A percentile compares a stretch with the other conserved stretches of the same genome.
phyloP scores from a whole-genome alignment of 192 early-diverging fungal genomes.

The Linnemannia hyalina region DNA sequence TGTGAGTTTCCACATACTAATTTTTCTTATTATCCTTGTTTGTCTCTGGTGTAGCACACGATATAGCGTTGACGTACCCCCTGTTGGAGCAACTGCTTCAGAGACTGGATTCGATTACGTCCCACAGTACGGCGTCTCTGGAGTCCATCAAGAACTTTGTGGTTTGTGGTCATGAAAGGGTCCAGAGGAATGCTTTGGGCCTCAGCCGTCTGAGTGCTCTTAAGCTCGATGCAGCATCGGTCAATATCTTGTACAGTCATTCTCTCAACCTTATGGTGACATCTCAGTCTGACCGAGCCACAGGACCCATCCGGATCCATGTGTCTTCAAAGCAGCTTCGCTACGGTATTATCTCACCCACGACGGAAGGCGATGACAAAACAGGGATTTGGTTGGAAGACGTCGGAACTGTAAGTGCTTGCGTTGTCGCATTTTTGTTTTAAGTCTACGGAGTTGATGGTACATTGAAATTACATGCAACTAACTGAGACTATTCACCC shows the following conservation, averaged over 20 bases:
- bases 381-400: conserved; percentile 74
- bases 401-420: conserved; percentile 68
- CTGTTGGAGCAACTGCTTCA: conserved; percentile 33
- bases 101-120: conserved; percentile 21
- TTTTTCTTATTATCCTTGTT: neutral
- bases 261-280: conserved; percentile 82
- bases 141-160: conserved; percentile 39
- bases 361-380: conserved; percentile 62
- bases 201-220: conserved; percentile 24
- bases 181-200: conserved; percentile 24
- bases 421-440: neutral
- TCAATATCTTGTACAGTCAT: conserved; percentile 82
- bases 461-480: neutral
- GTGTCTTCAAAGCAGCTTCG: conserved; percentile 76
- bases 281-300: conserved; percentile 80
- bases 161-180: conserved; percentile 31
- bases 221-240: conserved; percentile 68
- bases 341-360: conserved; percentile 68
- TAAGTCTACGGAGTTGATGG: neutral
- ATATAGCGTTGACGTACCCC: conserved; percentile 42
- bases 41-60: conserved; percentile 18
- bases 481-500: neutral
- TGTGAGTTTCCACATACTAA: neutral
- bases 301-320: conserved; percentile 73
- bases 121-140: neutral